These are phyloP conservation scores for Delitschia confertaspora DNA, from an alignment of 495 filamentous ascomycete species.

Conservation along the genomic window DNA sequence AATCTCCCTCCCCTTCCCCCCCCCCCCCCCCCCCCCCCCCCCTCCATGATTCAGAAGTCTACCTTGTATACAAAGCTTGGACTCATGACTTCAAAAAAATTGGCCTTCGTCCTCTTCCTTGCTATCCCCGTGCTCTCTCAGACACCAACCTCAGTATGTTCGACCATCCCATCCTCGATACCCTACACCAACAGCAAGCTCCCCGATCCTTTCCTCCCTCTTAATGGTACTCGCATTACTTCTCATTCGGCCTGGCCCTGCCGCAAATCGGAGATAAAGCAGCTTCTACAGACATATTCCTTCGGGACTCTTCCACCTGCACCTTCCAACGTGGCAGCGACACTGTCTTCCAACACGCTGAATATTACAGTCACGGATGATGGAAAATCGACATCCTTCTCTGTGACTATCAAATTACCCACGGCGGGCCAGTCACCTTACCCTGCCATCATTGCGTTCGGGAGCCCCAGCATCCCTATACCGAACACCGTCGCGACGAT, in stretches of 20 bases:
- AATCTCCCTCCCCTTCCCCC: too few species aligned
- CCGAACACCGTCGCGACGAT: conserved; percentile 36
- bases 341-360: conserved; percentile 32
- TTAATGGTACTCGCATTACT: conserved; percentile 12
- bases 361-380: conserved; percentile 37
- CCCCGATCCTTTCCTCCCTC: conserved; percentile 24
- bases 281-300: conserved; percentile 20
- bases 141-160: too few species aligned
- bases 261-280: conserved; percentile 16
- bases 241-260: conserved; percentile 19
- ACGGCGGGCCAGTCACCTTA: conserved; percentile 31
- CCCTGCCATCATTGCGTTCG: conserved; percentile 39
- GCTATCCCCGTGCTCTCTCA: too few species aligned
- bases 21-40: too few species aligned
- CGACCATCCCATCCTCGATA: conserved; percentile 2
- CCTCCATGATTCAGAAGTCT: too few species aligned
- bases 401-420: conserved; percentile 23
- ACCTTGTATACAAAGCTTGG: too few species aligned
- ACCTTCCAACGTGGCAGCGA: conserved; percentile 25
- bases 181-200: conserved; percentile 7
- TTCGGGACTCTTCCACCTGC: conserved; percentile 24
- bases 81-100: too few species aligned
- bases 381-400: conserved; percentile 18
- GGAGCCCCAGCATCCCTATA: conserved; percentile 32
- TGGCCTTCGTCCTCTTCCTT: too few species aligned